phyloP scores from a whole-genome alignment of 306 rosid species.

The Bauhinia variegata region DNA sequence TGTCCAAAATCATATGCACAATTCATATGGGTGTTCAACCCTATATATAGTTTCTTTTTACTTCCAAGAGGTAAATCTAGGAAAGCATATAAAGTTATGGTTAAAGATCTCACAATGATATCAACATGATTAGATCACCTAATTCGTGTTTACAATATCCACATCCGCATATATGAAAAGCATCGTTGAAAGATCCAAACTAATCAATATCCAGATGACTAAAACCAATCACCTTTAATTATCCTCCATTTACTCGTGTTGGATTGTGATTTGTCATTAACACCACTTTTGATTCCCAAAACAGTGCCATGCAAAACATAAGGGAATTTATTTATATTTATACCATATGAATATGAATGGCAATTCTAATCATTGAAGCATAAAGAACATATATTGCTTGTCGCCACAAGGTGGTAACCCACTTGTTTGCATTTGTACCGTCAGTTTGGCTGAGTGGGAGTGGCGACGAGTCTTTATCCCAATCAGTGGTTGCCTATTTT shows the following conservation, averaged over 20 bases:
- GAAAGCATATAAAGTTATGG: slow-evolving; percentile 7
- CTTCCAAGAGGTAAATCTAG: neutral
- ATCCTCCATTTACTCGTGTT: neutral
- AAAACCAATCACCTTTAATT: neutral
- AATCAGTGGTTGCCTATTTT: neutral
- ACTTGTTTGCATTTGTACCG: slow-evolving; percentile 31
- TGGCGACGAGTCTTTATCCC: slow-evolving; percentile 34
- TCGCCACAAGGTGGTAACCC: slow-evolving; percentile 31
- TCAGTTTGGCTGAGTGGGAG: slow-evolving; percentile 35
- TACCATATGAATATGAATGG: no score
- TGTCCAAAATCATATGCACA: neutral
- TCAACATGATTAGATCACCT: neutral
- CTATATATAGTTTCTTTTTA: neutral
- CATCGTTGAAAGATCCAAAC: neutral
- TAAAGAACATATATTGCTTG: slow-evolving; percentile 31
- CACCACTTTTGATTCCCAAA: slow-evolving; percentile 20
- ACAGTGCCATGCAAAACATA: slow-evolving; percentile 8
- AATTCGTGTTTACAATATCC: no score
- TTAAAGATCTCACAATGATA: slow-evolving; percentile 5
- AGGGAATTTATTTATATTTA: neutral
- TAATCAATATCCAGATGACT: neutral
- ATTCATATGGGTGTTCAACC: neutral
- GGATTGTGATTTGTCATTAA: slow-evolving; percentile 28
- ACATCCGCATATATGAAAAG: neutral
- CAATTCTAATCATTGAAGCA: slow-evolving; percentile 34